Base-by-base conservation (phyloP, 108 stramenopile genomes). In the Fragilaria radians region DNA sequence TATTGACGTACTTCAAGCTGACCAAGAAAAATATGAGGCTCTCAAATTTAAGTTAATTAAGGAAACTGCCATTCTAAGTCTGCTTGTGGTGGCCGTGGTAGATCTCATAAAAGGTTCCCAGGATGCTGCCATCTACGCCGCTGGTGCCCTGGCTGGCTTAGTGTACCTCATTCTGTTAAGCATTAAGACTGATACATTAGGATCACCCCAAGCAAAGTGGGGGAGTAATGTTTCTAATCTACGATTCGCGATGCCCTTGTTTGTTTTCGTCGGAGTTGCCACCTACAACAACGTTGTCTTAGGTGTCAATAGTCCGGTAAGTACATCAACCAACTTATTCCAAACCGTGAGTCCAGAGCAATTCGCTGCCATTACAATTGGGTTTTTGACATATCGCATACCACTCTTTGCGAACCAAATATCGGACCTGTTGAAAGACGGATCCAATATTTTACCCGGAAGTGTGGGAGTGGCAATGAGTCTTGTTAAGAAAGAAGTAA, bases 381-480 rank as follows among this genome's bases (percentile, higher is more conserved):
- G 92, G 49, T 89, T 90, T 57, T 71, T 93, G 57, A 86, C 86
- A 17, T 93, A 93, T 65, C 78, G 92, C 3, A 24, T 88, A 11
- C 92, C 92, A 23, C 67, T 93, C 26, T 82, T 90, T 61, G 69
- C 74, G 2, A 68, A 70, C 32, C 86, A 93, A 71, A 46, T 87
- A 24, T 48, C 68, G 26, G 84, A 83, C 17, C 76, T 79, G 7
- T 46, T 89, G 21, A 56, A 59, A 46, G 73, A 77, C 21, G 19
- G 33, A 32, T 26, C 54, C 22, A 78, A 52, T 22, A n/a, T 50
- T 19, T 7, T 61, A 11, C 80, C 78, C 29, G 85, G 85, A 48
- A 80, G 81, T 62, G 66, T 67, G 25, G 81, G 81, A 23, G 61
- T 80, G 0, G 85, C 72, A 34, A 59, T 73, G 59, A 72, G 57